phyloP scores from a whole-genome alignment of 2,329 filamentous ascomycete species.

The Neonectria punicea region DNA sequence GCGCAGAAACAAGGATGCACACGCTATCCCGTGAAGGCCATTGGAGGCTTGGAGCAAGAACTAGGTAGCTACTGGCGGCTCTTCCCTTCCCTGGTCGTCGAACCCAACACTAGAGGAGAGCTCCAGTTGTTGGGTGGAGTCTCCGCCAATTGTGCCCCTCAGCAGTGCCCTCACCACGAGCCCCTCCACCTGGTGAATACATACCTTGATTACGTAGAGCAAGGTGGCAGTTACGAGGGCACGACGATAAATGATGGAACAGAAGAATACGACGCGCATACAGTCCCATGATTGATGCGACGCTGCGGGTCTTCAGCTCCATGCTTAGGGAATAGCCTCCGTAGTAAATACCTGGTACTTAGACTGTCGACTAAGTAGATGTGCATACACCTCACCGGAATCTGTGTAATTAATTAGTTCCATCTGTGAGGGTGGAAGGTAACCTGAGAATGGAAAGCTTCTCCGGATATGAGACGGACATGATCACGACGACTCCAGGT shows the following conservation, averaged over 20 bases:
- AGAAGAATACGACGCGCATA: not conserved
- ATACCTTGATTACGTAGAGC: not conserved
- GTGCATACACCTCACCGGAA: not conserved
- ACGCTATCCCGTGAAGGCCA: not conserved
- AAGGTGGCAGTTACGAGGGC: not conserved
- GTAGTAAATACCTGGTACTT: not conserved
- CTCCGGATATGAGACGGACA: not conserved
- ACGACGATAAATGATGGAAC: not conserved
- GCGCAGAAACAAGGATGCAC: not conserved
- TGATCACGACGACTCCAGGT: not conserved
- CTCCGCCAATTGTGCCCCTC: constrained; percentile 12
- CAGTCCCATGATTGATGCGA: not conserved
- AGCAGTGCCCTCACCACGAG: constrained; percentile 12
- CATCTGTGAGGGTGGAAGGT: too few species aligned
- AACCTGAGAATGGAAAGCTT: not conserved
- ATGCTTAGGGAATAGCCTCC: not conserved
- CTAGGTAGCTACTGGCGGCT: constrained; percentile 13
- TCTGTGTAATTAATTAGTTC: too few species aligned
- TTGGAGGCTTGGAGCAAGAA: not conserved
- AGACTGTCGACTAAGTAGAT: not conserved
- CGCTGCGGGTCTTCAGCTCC: not conserved
- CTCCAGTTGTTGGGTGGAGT: constrained; percentile 9
- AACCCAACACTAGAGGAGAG: not conserved
- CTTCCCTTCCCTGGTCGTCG: constrained; percentile 6
- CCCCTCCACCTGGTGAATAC: not conserved